Conservation (phyloP, 2,329 filamentous ascomycete genomes). For the Cryphonectria nitschkei region DNA sequence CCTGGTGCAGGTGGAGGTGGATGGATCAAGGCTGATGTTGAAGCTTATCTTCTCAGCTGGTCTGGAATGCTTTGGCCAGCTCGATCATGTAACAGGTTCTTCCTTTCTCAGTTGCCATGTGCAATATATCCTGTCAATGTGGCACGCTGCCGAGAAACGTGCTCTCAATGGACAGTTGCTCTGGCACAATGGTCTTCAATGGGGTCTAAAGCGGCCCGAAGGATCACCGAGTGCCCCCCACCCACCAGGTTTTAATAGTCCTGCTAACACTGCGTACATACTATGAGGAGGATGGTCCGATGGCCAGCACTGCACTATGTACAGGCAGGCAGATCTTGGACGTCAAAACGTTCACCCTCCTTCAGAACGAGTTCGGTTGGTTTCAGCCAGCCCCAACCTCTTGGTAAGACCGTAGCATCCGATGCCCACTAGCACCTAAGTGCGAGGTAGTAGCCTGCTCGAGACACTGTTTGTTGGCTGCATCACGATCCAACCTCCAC, state of each 20-base stretch:
- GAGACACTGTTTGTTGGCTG: not conserved
- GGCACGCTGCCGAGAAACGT: constrained; percentile 11
- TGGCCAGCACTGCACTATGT: not conserved
- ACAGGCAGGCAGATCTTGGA: not conserved
- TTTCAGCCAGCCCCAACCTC: not conserved
- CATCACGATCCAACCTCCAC: not conserved
- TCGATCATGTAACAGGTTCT: not conserved
- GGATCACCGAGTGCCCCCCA: constrained; percentile 1
- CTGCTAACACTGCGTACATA: not conserved
- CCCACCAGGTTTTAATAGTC: not conserved
- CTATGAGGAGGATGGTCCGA: not conserved
- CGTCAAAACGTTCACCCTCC: not conserved
- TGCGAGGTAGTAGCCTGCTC: not conserved
- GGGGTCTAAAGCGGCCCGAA: not conserved
- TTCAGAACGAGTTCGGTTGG: not conserved
- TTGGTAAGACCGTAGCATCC: constrained; percentile 3
- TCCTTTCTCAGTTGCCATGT: not conserved
- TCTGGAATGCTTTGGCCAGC: not conserved
- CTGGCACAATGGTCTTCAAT: not conserved
- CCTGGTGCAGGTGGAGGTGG: not conserved
- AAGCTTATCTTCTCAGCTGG: constrained; percentile 2
- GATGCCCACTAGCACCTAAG: not conserved
- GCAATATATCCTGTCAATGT: constrained; percentile 1
- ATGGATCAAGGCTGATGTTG: not conserved
- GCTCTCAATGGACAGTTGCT: constrained; percentile 14